Base-by-base conservation (phyloP, 768 basidiomycete genomes). In the Cystobasidiopsis lactophilus region DNA sequence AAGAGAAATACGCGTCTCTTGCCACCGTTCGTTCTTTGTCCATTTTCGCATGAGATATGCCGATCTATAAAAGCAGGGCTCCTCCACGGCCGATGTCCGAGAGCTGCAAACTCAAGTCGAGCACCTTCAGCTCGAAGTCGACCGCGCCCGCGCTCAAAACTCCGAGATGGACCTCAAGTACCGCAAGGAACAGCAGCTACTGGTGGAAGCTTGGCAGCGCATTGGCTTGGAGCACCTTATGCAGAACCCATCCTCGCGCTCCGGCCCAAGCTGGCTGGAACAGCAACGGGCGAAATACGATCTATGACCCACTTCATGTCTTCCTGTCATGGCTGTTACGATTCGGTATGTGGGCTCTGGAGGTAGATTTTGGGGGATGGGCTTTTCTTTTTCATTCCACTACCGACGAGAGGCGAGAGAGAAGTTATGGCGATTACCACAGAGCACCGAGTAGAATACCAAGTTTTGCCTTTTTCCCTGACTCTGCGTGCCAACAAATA, bases 141-240 rank as follows among this genome's bases (percentile, higher is more conserved):
- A 31, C 11, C 5, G 13, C 29, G 48, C 29, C n/a, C 27, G 26
- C 5, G 5, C 47, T 0, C n/a, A 49, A 16, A 40, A 13, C 58
- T 76, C 78, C 68, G 72, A 84, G 27, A 51, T 66, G 13, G 72
- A 75, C 33, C 72, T 70, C 53, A 73, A 77, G 37, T 84, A 85
- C 64, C 72, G 74, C 45, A 70, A 73, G 47, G 86, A 95, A 64
- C 82, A 85, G 59, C 75, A 79, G 58, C 72, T 85, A 52, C 81
- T 93, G 78, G 68, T 85, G 21, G 74, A 78, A 52, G 75, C 77
- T 3, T 71, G 85, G 55, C 83, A 85, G 64, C 71, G 70, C 38
- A 67, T 76, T 40, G 81, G 83, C 11, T 77, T 81, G 19, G 73
- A 52, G 5, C 19, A 33, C 16, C 45, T 56, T 13, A 31, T 44